Evolutionary conservation across 495 filamentous ascomycete genomes (phyloP).

Genomic region (Talaromyces wortmannii): DNA sequence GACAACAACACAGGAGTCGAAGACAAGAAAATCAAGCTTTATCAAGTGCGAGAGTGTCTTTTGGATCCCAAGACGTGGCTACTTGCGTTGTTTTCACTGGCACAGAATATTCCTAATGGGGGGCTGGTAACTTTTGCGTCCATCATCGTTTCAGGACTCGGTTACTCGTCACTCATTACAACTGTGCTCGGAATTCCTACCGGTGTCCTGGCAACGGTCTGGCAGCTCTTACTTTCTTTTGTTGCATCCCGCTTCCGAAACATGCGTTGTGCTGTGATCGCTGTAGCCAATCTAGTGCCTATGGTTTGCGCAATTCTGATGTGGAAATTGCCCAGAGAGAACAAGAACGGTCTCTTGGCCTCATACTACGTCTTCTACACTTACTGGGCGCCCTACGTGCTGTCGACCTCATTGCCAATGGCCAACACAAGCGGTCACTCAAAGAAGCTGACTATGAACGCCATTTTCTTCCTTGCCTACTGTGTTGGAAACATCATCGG

Average conservation of each 20-base stretch:
- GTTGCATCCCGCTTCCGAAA: constrained; percentile 7
- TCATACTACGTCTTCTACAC: constrained; percentile 22
- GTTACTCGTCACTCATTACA: constrained; percentile 22
- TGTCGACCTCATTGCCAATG: constrained; percentile 19
- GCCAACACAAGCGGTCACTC: constrained; percentile 30
- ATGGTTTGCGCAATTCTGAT: constrained; percentile 26
- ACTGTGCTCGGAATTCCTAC: constrained; percentile 22
- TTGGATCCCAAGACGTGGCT: constrained; percentile 31
- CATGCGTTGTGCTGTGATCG: constrained; percentile 24
- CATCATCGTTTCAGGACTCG: constrained; percentile 27
- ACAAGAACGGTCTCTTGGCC: constrained; percentile 25
- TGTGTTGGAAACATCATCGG: constrained; percentile 37
- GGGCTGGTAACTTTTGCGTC: constrained; percentile 26
- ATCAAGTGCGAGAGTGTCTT: constrained; percentile 40
- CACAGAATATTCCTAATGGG: constrained; percentile 21
- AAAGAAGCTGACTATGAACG: constrained; percentile 19
- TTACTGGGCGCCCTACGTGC: constrained; percentile 25
- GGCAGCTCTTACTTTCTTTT: neutral
- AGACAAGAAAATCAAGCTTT: constrained; percentile 42
- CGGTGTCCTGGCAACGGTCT: constrained; percentile 9
- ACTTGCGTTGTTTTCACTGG: constrained; percentile 11
- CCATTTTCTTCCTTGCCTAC: constrained; percentile 25
- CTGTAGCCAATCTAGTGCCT: constrained; percentile 18
- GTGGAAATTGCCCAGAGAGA: constrained; percentile 23
- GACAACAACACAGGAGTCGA: constrained; percentile 49